phyloP scores from a whole-genome alignment of 2,329 filamentous ascomycete genomes.

The Penicillium sp. region DNA sequence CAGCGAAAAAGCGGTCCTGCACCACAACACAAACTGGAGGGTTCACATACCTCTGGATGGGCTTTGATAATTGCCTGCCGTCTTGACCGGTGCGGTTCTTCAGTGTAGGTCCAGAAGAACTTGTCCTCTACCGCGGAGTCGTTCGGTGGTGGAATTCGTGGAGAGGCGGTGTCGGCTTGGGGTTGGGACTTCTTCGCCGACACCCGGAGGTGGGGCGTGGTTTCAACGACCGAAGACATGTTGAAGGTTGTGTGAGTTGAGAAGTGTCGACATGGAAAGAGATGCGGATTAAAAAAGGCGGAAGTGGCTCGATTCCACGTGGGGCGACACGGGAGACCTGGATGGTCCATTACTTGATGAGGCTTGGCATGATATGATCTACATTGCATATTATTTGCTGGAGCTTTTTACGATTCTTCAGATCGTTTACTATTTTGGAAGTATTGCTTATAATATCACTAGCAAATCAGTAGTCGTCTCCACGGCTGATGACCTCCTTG shows the following conservation, averaged over 20 bases:
- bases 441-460: conserved; percentile 8
- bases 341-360: conserved; percentile 11
- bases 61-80: conserved; percentile 96
- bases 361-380: conserved; percentile 20
- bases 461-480: conserved; percentile 71
- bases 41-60: conserved; percentile 75
- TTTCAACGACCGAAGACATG: conserved; percentile 32
- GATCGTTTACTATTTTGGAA: neutral
- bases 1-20: neutral
- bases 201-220: conserved; percentile 36
- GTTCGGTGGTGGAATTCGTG: conserved; percentile 33
- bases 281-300: conserved; percentile 17
- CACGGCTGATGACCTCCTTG: conserved; percentile 84
- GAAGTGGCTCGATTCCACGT: conserved; percentile 36
- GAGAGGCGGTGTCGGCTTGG: conserved; percentile 18
- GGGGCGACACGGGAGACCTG: conserved; percentile 30
- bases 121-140: conserved; percentile 49
- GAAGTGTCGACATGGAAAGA: conserved; percentile 12
- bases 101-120: conserved; percentile 99
- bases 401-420: neutral
- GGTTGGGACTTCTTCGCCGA: conserved; percentile 29
- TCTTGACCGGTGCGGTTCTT: conserved; percentile 91
- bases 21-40: neutral
- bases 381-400: neutral
- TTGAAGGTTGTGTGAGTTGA: conserved; percentile 14